A percentile compares a stretch with the other conserved stretches of the same genome.
Conservation (phyloP, 208 protist species). For the Crithidia brevicula region DNA sequence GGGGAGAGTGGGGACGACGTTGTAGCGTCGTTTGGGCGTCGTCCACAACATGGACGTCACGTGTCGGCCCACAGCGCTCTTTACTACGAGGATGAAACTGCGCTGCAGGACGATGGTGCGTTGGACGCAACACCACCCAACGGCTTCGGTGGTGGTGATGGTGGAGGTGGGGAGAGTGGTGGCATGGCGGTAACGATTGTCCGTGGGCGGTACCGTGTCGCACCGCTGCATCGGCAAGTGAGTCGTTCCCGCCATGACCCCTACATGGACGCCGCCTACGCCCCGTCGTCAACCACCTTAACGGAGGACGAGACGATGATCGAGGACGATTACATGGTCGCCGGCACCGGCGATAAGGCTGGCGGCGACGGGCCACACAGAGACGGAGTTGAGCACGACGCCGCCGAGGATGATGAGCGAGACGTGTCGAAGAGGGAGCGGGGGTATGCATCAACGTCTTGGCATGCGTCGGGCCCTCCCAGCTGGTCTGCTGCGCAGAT, state of each 20-base stretch:
- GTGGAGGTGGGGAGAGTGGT: too few species aligned
- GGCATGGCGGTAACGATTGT: neutral
- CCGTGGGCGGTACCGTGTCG: neutral
- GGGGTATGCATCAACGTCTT: too few species aligned
- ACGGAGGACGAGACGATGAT: neutral
- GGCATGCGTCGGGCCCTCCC: neutral
- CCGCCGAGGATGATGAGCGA: neutral
- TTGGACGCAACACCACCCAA: too few species aligned
- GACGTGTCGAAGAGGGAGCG: too few species aligned
- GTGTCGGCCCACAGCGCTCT: too few species aligned
- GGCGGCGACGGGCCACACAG: neutral
- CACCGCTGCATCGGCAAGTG: neutral
- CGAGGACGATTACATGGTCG: slow-evolving; percentile 6
- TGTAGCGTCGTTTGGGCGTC: too few species aligned
- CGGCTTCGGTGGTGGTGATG: too few species aligned
- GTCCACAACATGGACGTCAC: too few species aligned
- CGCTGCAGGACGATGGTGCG: too few species aligned
- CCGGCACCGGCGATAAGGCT: slow-evolving; percentile 8
- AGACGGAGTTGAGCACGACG: neutral
- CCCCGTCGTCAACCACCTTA: neutral
- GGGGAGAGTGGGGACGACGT: too few species aligned
- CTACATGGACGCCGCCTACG: slow-evolving; percentile 6
- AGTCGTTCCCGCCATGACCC: neutral
- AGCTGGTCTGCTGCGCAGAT: neutral
- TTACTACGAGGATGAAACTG: too few species aligned